Percentiles rank a stretch among this genome's conserved stretches.
These are phyloP conservation scores for Immersiella caudata DNA, from an alignment of 495 filamentous ascomycete species.

Conservation along the genomic window DNA sequence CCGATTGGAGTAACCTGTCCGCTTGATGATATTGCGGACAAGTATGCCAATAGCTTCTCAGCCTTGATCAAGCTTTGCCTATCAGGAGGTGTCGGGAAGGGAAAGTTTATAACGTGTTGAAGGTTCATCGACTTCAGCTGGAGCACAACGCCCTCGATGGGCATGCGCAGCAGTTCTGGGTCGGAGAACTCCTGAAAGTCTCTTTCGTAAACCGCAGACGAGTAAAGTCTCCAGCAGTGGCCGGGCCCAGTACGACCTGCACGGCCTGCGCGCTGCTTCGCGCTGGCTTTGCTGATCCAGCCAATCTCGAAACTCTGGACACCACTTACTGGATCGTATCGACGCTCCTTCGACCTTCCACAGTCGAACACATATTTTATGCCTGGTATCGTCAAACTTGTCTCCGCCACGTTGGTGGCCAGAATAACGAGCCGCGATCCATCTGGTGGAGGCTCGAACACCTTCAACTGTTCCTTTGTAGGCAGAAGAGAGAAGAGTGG, in stretches of 20 bases:
- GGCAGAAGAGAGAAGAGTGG: constrained; percentile 95
- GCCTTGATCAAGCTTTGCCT: constrained; percentile 78
- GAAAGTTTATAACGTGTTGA: constrained; percentile 89
- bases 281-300: constrained; percentile 98
- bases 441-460: constrained; percentile 88
- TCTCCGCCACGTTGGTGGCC: constrained; percentile 97
- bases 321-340: constrained; percentile 78
- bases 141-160: constrained; percentile 88
- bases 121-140: constrained; percentile 96
- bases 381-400: constrained; percentile 92
- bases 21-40: constrained; percentile 65
- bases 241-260: constrained; percentile 95
- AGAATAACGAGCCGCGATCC: constrained; percentile 86
- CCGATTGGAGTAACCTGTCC: constrained; percentile 81
- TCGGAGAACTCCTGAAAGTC: constrained; percentile 85
- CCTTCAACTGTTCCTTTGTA: constrained; percentile 85
- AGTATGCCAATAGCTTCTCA: constrained; percentile 78
- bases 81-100: constrained; percentile 94
- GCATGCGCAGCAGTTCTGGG: constrained; percentile 89
- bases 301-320: constrained; percentile 94
- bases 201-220: constrained; percentile 88
- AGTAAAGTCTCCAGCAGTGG: constrained; percentile 93
- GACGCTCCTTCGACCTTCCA: constrained; percentile 88
- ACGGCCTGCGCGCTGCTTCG: constrained; percentile 89
- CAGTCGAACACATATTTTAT: constrained; percentile 95